phyloP scores from a whole-genome alignment of 306 rosid genomes.

The Carpinus viminea region DNA sequence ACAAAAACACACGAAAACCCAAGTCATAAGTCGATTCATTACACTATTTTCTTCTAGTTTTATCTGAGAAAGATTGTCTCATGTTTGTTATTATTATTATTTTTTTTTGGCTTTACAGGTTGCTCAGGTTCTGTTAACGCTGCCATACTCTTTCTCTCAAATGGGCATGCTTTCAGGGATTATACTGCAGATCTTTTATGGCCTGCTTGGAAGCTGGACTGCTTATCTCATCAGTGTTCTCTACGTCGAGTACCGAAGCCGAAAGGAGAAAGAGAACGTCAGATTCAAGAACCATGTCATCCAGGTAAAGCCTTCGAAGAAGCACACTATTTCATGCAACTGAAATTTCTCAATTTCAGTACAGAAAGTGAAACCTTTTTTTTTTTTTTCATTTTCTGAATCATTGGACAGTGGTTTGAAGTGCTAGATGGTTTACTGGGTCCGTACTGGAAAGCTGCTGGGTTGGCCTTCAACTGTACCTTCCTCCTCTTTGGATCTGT shows the following conservation, averaged over 20 bases:
- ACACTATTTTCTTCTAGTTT: neutral
- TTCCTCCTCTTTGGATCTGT: constrained; percentile 93
- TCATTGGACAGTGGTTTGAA: constrained; percentile 77
- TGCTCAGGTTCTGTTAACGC: constrained; percentile 89
- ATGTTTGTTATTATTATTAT: neutral
- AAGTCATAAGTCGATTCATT: constrained; percentile 17
- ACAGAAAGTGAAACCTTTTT: neutral
- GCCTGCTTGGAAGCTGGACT: constrained; percentile 95
- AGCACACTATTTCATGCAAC: neutral
- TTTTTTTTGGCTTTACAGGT: constrained; percentile 51
- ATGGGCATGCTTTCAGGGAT: constrained; percentile 85
- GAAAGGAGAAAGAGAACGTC: constrained; percentile 87
- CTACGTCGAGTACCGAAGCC: constrained; percentile 77
- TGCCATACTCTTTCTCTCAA: constrained; percentile 90
- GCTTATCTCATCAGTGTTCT: constrained; percentile 91
- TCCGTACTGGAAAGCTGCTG: constrained; percentile 86
- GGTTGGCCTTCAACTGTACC: constrained; percentile 93
- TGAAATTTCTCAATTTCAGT: neutral
- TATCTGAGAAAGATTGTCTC: constrained; percentile 1
- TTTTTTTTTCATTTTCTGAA: neutral
- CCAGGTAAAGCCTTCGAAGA: constrained; percentile 53
- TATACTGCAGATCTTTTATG: constrained; percentile 77
- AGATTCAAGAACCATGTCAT: constrained; percentile 96
- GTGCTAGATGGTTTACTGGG: constrained; percentile 91
- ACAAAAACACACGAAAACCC: neutral